Percentiles rank a stretch among this genome's conserved stretches.
phyloP scores from a whole-genome alignment of 805 yeast species.

The Yamadazyma kitorensis region DNA sequence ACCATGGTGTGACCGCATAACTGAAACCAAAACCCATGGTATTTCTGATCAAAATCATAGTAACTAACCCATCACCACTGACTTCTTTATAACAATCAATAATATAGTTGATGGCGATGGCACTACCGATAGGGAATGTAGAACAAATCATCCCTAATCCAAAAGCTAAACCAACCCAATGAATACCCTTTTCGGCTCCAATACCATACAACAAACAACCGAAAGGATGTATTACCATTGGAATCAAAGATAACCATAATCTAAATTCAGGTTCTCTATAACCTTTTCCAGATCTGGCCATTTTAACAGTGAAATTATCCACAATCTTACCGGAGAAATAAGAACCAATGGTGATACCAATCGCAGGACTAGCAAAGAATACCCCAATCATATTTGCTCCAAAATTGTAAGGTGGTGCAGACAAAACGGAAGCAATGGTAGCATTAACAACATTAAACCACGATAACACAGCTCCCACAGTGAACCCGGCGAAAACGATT shows the following conservation, averaged over 20 bases:
- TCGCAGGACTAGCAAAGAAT: slow-evolving; percentile 10
- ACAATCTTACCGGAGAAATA: slow-evolving; percentile 15
- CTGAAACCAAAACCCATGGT: slow-evolving; percentile 16
- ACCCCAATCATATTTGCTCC: slow-evolving; percentile 12
- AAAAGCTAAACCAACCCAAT: slow-evolving; percentile 20
- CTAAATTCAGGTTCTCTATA: slow-evolving; percentile 15
- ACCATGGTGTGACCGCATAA: slow-evolving; percentile 17
- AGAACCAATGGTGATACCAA: slow-evolving; percentile 14
- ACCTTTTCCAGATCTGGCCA: slow-evolving; percentile 12
- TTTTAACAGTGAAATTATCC: slow-evolving; percentile 10
- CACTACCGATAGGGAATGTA: slow-evolving; percentile 23
- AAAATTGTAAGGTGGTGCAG: slow-evolving; percentile 11
- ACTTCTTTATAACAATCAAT: slow-evolving; percentile 27
- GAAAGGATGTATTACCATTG: slow-evolving; percentile 13
- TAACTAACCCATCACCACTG: slow-evolving; percentile 23
- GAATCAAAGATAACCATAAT: slow-evolving; percentile 12
- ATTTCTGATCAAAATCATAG: slow-evolving; percentile 15
- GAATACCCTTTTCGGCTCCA: slow-evolving; percentile 21
- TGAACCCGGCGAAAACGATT: slow-evolving; percentile 19
- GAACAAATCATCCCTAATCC: slow-evolving; percentile 23
- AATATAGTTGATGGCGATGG: slow-evolving; percentile 25
- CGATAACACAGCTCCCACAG: slow-evolving; percentile 19
- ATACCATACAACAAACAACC: slow-evolving; percentile 21
- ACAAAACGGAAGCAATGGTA: slow-evolving; percentile 19
- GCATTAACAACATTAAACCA: slow-evolving; percentile 24